Evolutionary conservation across 2,329 filamentous ascomycete genomes (phyloP).

Genomic region (Ophiostoma fasciatum): DNA sequence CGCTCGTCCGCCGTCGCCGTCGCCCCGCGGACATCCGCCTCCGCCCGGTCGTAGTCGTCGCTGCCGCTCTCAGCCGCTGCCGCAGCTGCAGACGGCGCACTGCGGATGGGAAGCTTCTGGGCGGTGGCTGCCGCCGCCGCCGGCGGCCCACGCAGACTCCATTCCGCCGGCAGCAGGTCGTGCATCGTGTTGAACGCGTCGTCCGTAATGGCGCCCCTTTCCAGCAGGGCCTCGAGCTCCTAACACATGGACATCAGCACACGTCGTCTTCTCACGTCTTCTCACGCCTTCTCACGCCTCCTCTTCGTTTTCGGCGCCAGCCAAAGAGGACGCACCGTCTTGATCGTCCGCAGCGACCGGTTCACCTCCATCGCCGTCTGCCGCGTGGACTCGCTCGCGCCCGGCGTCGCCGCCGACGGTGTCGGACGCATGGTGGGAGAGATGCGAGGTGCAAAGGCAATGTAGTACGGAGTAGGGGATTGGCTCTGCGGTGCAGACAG

Average conservation of each 20-base stretch:
- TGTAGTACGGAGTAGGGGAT: too few species aligned
- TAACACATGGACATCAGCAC: constrained; percentile 6
- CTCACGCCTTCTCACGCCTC: too few species aligned
- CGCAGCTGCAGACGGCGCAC: too few species aligned
- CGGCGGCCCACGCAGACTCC: constrained; percentile 34
- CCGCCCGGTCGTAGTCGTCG: background rate
- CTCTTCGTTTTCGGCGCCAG: too few species aligned
- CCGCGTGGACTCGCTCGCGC: constrained; percentile 17
- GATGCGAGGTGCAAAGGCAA: too few species aligned
- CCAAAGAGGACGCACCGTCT: constrained; percentile 42
- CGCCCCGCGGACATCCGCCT: constrained; percentile 12
- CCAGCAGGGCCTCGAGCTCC: constrained; percentile 43
- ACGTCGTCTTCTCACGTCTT: background rate
- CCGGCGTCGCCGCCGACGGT: too few species aligned
- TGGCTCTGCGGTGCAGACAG: too few species aligned
- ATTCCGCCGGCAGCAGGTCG: constrained; percentile 58
- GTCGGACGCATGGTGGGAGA: too few species aligned
- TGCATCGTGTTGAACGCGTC: constrained; percentile 62
- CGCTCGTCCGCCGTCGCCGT: constrained; percentile 27
- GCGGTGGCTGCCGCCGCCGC: too few species aligned
- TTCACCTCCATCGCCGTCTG: constrained; percentile 56
- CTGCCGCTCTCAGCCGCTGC: background rate
- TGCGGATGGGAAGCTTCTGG: too few species aligned
- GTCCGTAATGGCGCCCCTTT: constrained; percentile 64
- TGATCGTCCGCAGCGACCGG: constrained; percentile 75